Conservation (phyloP, 208 protist species). For the Zelonia costaricensis region DNA sequence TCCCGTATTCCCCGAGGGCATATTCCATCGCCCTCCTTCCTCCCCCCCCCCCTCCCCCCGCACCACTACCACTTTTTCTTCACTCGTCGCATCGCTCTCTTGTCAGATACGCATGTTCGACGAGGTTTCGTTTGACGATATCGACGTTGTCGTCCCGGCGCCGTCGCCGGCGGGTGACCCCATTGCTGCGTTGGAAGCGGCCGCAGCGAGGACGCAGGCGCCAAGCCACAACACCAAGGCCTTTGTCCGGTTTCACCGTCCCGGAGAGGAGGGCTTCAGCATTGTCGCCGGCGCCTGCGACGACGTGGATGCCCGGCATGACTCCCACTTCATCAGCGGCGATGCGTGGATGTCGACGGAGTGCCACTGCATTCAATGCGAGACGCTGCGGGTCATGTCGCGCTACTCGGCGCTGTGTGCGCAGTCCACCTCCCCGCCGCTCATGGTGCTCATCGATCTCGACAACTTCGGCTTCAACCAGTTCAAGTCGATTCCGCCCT, state of each 20-base stretch:
- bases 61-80: too few species aligned
- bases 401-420: slow-evolving; percentile 23
- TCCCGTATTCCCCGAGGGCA: too few species aligned
- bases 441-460: slow-evolving; percentile 83
- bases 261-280: slow-evolving; percentile 64
- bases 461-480: slow-evolving; percentile 92
- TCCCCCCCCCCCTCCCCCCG: neutral
- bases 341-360: slow-evolving; percentile 71
- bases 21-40: too few species aligned
- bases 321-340: slow-evolving; percentile 64
- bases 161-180: neutral
- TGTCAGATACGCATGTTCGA: slow-evolving; percentile 52
- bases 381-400: slow-evolving; percentile 54
- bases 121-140: slow-evolving; percentile 50
- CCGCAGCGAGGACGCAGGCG: too few species aligned
- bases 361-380: slow-evolving; percentile 81
- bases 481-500: slow-evolving; percentile 68
- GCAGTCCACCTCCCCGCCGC: slow-evolving; percentile 2
- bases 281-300: slow-evolving; percentile 61
- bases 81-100: too few species aligned
- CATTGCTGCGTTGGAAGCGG: neutral
- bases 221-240: neutral
- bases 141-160: neutral
- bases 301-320: slow-evolving; percentile 35
- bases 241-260: slow-evolving; percentile 51